Conservation (phyloP, 495 filamentous ascomycete genomes). For the Penicillium arizonense region DNA sequence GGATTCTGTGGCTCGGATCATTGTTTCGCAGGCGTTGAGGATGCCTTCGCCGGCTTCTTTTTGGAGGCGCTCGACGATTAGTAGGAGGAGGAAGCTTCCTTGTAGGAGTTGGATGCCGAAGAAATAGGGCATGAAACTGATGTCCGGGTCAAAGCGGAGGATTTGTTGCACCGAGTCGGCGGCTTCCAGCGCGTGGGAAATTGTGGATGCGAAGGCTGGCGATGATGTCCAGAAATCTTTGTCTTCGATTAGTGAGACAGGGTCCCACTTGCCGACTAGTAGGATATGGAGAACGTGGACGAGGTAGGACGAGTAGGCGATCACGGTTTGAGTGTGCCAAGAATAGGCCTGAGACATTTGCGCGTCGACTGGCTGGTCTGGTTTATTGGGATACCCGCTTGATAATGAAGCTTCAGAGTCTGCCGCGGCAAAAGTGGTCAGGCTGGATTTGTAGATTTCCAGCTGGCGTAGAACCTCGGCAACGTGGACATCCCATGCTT, state of each 20-base stretch:
- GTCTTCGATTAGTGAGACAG: constrained; percentile 80
- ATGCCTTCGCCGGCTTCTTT: constrained; percentile 77
- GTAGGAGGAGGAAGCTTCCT: constrained; percentile 75
- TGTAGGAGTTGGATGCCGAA: constrained; percentile 85
- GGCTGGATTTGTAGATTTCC: constrained; percentile 75
- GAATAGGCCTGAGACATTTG: constrained; percentile 50
- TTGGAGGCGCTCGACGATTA: constrained; percentile 81
- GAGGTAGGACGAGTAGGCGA: constrained; percentile 86
- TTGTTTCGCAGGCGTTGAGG: constrained; percentile 80
- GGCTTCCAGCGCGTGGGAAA: constrained; percentile 74
- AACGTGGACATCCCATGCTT: constrained; percentile 78
- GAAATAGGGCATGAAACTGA: constrained; percentile 89
- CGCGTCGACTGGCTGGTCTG: constrained; percentile 42
- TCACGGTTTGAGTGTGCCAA: constrained; percentile 79
- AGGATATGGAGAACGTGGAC: constrained; percentile 85
- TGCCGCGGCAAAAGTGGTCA: constrained; percentile 65
- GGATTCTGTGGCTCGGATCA: constrained; percentile 80
- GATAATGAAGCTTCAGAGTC: constrained; percentile 30
- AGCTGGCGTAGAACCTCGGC: constrained; percentile 76
- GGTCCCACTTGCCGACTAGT: constrained; percentile 84
- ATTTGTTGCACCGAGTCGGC: constrained; percentile 81
- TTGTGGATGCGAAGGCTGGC: constrained; percentile 76
- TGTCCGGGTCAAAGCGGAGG: constrained; percentile 78
- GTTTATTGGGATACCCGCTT: constrained; percentile 18
- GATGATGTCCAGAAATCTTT: constrained; percentile 87